Evolutionary conservation across 805 yeast species (phyloP), one percentile per base, ranked within the genome.

Genomic region (Saccharomycopsis olivae): DNA sequence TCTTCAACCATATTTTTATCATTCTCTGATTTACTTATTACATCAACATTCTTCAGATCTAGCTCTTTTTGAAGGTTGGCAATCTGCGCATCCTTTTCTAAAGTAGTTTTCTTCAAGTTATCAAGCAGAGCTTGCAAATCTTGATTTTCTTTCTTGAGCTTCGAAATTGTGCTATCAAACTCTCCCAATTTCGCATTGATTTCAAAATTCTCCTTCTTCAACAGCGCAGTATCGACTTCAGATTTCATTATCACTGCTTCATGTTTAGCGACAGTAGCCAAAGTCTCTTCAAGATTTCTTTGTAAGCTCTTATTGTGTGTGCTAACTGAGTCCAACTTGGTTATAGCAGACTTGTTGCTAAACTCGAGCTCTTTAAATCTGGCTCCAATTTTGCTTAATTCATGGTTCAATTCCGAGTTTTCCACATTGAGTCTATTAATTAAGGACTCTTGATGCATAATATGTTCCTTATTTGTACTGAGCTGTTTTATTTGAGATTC

Each of bases 371-470:
- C 52, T 10, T 43, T 43, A 13, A 10, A 14, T 5, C 14, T 9
- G 18, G 13, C 14, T 15, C 25, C 38, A 10, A 25, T 23, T 16
- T 28, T 9, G 5, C 25, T 28, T 9, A 13, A 17, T n/a, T 40
- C 33, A 3, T 41, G 39, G 21, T 9, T 38, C 40, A 13, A 28
- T 30, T 47, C 53, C 5, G 35, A 36, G 14, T 36, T 47, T 14
- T 40, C 38, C 5, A 24, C 39, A 25, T 47, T 44, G 36, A 54
- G 33, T n/a, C 35, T 33, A 11, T 47, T 47, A 20, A 45, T 31
- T 27, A 53, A 51, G 16, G 24, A 29, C 28, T 48, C 47, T 15
- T 47, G 41, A n/a, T n/a, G n/a, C n/a, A n/a, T n/a, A n/a, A n/a
- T n/a, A n/a, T n/a, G n/a, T 2, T 40, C 49, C n/a, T 46, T 46